Percentiles rank a stretch among this genome's conserved stretches.
These are phyloP conservation scores for Teunomyces panamensis DNA, from an alignment of 805 yeast species.

Conservation along the genomic window DNA sequence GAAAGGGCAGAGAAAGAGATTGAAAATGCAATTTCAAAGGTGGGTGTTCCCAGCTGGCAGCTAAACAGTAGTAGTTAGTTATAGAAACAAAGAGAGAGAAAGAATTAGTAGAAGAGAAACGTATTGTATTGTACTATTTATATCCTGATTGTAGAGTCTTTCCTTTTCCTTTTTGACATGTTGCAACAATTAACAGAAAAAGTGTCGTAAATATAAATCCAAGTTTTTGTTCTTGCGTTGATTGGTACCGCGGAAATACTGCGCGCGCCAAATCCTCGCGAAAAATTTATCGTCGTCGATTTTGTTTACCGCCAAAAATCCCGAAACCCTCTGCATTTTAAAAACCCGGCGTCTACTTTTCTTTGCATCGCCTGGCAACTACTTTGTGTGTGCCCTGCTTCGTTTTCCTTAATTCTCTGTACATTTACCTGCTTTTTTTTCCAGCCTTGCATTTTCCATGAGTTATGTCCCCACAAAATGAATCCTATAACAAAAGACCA, in stretches of 20 bases:
- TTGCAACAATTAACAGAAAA: too few species aligned
- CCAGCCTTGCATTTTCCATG: conserved; percentile 6
- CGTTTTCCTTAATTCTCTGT: too few species aligned
- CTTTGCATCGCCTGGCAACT: too few species aligned
- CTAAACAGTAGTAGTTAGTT: conserved; percentile 15
- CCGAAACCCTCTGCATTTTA: too few species aligned
- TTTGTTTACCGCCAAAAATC: background rate
- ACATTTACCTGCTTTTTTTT: background rate
- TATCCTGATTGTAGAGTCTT: too few species aligned
- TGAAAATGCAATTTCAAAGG: conserved; percentile 28
- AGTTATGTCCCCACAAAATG: conserved; percentile 2
- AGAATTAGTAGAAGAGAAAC: background rate
- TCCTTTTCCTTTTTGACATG: too few species aligned
- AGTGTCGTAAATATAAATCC: too few species aligned
- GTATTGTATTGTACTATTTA: too few species aligned
- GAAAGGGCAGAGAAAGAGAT: conserved; percentile 9
- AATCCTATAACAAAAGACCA: conserved; percentile 21
- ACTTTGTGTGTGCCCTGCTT: too few species aligned
- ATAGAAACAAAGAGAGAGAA: background rate
- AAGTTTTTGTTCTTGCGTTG: background rate
- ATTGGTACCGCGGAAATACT: background rate
- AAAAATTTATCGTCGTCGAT: background rate
- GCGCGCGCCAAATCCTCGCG: background rate
- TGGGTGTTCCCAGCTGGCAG: conserved; percentile 47
- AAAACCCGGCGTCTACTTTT: too few species aligned